Base-by-base conservation (phyloP, 2,329 filamentous ascomycete species). In the Cladophialophora bantiana region DNA sequence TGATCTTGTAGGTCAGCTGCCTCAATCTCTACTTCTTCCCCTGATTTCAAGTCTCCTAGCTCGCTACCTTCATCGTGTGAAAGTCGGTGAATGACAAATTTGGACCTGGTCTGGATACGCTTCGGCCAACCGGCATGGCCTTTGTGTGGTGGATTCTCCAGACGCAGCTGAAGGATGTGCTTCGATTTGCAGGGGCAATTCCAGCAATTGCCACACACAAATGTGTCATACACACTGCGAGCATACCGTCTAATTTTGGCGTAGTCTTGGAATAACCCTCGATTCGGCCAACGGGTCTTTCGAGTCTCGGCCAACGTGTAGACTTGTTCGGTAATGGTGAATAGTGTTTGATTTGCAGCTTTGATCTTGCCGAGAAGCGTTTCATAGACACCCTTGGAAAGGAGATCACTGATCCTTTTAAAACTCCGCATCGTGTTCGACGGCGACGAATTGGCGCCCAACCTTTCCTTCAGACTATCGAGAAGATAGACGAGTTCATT, bases 301-400 rank as follows among this genome's bases (percentile, higher is more conserved):
- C 52, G 52, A 36, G 34, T 3, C 52, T 55, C 52, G 6, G 55
- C 18, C 40, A 60, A 34, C 26, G 15, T 34, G 18, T 20, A 3
- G 20, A 70, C 71, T 36, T 54, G 50, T 31, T 54, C 32, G 26
- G 50, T 32, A 3, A 54, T 54, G 26, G 15, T 54, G 20, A 10
- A 35, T 2, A 54, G 20, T 32, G 50, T 35, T n/a, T 31, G 32
- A 12, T 31, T 54, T 31, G 50, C 50, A 7, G 7, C 12, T 35
- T 15, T n/a, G 7, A 54, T 32, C 20, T 54, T 54, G 26, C 15
- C 9, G 10, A 54, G 50, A 35, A 54, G 50, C 15, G 20, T 9
- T 31, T 54, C 50, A n/a, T 54, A 54, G 10, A 54, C 20, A 4
- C 12, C 7, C 26, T 35, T 31, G 50, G 50, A 54, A 1, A 54